These are phyloP conservation scores for Diaporthe amygdali DNA, from an alignment of 2,329 filamentous ascomycete species.

Conservation along the genomic window DNA sequence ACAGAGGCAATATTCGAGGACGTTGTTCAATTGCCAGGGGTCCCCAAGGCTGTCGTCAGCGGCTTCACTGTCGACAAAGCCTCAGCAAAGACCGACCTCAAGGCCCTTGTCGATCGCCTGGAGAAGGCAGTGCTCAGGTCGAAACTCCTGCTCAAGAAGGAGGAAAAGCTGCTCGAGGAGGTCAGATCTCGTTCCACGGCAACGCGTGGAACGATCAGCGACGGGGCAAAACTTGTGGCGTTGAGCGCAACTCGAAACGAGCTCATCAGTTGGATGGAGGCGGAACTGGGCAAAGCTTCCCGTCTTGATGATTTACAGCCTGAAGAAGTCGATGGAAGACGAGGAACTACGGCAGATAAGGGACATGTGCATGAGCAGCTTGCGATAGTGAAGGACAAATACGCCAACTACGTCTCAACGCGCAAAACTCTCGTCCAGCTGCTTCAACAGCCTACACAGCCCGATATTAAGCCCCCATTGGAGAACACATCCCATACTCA, in stretches of 20 bases:
- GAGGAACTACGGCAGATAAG: conserved; percentile 20
- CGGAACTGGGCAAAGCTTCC: conserved; percentile 61
- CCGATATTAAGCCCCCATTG: conserved; percentile 31
- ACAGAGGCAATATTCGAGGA: conserved; percentile 52
- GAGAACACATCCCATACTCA: neutral
- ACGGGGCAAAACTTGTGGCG: conserved; percentile 53
- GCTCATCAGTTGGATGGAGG: conserved; percentile 70
- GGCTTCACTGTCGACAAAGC: conserved; percentile 51
- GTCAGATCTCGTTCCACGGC: conserved; percentile 45
- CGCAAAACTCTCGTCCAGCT: conserved; percentile 54
- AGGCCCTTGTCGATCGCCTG: conserved; percentile 54
- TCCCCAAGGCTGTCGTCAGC: conserved; percentile 59
- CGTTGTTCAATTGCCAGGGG: conserved; percentile 48
- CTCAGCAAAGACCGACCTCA: conserved; percentile 46
- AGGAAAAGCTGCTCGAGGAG: conserved; percentile 60
- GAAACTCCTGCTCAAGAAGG: conserved; percentile 60
- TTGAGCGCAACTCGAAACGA: conserved; percentile 61
- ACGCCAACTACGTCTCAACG: conserved; percentile 55
- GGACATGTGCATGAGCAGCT: conserved; percentile 46
- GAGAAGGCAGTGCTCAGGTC: conserved; percentile 64
- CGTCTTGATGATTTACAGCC: conserved; percentile 30
- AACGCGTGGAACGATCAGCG: conserved; percentile 40
- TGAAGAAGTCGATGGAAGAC: conserved; percentile 22
- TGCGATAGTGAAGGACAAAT: conserved; percentile 57
- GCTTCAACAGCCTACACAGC: conserved; percentile 38